Evolutionary conservation across 2,329 filamentous ascomycete genomes (phyloP), one percentile per base, ranked within the genome.

Genomic region (Aspergillus tamarii): DNA sequence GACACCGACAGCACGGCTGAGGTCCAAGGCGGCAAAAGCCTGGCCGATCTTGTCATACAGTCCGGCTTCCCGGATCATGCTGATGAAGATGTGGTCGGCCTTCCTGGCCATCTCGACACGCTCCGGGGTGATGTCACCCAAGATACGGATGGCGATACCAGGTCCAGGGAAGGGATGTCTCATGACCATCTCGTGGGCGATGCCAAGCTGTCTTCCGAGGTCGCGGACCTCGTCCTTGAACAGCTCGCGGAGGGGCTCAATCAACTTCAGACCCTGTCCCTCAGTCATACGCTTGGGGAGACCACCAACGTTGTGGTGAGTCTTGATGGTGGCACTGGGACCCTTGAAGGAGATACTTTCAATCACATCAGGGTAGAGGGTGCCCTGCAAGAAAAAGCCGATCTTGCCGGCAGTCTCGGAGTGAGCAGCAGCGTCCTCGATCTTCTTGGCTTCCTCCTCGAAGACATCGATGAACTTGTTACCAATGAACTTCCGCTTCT

Each of bases 401-500:
- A 97, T 90, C 72, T 90, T 89, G 39, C 91, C 92, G 1, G 84
- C 78, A 0, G 89, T 89, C n/a, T 55, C 52, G 19, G 52, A 55
- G 73, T 89, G 84, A 66, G 88, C 86, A 0, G 91, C 91, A 32
- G 84, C 88, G 61, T 86, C 86, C 67, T 93, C 91, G 55, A 96
- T 94, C 70, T 87, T 84, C 72, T 86, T 85, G 30, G 91, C 93
- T 76, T 93, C 89, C 64, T 89, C 83, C 77, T 97, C 90, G 78
- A 97, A 97, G 32, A 96, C 81, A 70, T 93, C 90, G 68, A 93
- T 93, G 77, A 93, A 91, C 26, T 87, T 91, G 66, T 84, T 87
- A 61, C 93, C 94, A 66, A 97, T 97, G 71, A 97, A 89, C 81
- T 96, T 97, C 61, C 94, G 86, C 85, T 97, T 97, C 75, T 87